Conservation (phyloP, 2,329 filamentous ascomycete species). For the Blumeria graminis region DNA sequence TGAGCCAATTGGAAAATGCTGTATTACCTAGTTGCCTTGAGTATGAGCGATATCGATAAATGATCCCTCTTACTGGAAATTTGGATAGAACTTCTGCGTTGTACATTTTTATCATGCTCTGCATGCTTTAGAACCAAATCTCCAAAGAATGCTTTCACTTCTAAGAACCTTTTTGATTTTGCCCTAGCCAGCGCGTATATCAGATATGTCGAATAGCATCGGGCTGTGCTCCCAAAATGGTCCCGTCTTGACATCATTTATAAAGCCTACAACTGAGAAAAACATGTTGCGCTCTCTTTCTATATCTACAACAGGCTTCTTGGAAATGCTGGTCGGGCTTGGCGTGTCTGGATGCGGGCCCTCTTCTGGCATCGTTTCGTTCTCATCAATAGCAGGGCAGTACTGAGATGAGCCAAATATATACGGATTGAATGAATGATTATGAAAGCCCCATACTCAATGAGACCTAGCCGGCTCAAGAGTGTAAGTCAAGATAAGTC, state of each 20-base stretch:
- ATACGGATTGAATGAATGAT: conserved; percentile 84
- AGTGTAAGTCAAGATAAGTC: conserved; percentile 70
- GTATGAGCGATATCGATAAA: background rate
- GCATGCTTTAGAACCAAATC: background rate
- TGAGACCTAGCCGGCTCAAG: conserved; percentile 90
- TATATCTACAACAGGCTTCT: conserved; percentile 35
- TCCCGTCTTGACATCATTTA: conserved; percentile 86
- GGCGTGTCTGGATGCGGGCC: conserved; percentile 53
- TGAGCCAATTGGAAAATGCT: conserved; percentile 71
- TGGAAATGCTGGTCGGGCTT: conserved; percentile 43
- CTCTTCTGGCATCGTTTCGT: conserved; percentile 45
- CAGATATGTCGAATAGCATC: conserved; percentile 82
- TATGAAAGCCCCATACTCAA: conserved; percentile 95
- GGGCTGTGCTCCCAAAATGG: conserved; percentile 97
- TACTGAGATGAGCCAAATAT: conserved; percentile 88
- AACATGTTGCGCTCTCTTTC: conserved; percentile 58
- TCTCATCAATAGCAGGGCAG: conserved; percentile 43
- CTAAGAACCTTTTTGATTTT: conserved; percentile 66
- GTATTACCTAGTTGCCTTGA: conserved; percentile 32
- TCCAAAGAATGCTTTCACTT: too few relatives aligned
- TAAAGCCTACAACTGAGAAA: conserved; percentile 88
- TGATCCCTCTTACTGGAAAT: conserved; percentile 38
- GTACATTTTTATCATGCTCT: conserved; percentile 99
- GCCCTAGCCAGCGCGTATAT: conserved; percentile 79
- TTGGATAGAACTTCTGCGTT: conserved; percentile 89